A percentile compares a stretch with the other conserved stretches of the same genome.
These are phyloP conservation scores for Prosopis cineraria DNA, from an alignment of 306 rosid genomes.

Conservation along the genomic window DNA sequence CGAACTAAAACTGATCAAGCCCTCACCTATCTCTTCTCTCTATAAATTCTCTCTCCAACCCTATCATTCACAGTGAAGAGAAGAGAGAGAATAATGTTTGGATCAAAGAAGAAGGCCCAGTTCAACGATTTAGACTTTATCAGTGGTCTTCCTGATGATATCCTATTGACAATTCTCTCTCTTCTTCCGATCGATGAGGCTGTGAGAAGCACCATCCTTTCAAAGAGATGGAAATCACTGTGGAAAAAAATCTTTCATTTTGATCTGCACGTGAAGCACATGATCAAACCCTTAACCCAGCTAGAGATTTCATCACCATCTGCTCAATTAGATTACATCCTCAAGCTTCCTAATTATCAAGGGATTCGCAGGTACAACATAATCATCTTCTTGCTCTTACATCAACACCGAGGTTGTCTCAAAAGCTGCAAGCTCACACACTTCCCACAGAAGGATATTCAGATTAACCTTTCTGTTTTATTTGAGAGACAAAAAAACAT, in stretches of 20 bases:
- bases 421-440: not conserved
- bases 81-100: not conserved
- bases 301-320: not conserved
- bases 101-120: not conserved
- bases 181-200: not conserved
- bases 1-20: not conserved
- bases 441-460: not conserved
- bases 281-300: not conserved
- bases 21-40: not conserved
- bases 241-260: not conserved
- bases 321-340: not conserved
- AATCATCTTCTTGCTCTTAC: not conserved
- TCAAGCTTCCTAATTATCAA: not conserved
- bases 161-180: not conserved
- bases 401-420: not conserved
- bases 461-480: not conserved
- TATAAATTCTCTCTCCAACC: not conserved
- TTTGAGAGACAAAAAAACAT: not conserved
- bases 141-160: not conserved
- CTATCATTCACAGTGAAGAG: not conserved
- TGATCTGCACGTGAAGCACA: not conserved
- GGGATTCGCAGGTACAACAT: not conserved
- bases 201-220: slow-evolving; percentile 7
- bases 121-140: not conserved
- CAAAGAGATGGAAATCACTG: not conserved